Evolutionary conservation across 768 basidiomycete genomes (phyloP).

Genomic region (Hypsizygus marmoreus): DNA sequence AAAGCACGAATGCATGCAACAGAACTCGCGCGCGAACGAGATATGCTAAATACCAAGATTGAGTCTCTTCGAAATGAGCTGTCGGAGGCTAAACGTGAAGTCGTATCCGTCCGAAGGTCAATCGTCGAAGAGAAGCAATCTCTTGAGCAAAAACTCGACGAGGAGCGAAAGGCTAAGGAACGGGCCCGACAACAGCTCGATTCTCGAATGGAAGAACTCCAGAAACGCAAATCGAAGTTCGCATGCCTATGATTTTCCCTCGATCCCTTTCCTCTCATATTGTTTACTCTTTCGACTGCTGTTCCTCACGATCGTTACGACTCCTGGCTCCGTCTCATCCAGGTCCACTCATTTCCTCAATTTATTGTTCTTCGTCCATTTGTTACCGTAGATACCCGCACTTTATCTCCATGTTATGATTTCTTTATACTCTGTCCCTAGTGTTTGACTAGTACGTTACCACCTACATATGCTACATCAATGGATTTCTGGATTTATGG

Average conservation of each 20-base stretch:
- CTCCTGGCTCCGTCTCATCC: conserved; percentile 29
- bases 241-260: conserved; percentile 67
- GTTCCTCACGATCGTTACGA: conserved; percentile 28
- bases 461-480: conserved; percentile 25
- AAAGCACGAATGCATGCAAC: conserved; percentile 94
- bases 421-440: conserved; percentile 31
- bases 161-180: conserved; percentile 88
- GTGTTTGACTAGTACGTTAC: conserved; percentile 20
- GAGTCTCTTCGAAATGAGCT: conserved; percentile 73
- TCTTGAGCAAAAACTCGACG: conserved; percentile 78
- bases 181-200: conserved; percentile 86
- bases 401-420: conserved; percentile 34
- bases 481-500: conserved; percentile 16
- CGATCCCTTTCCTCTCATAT: conserved; percentile 12
- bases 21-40: conserved; percentile 85
- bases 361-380: conserved; percentile 33
- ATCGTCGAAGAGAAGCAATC: conserved; percentile 89
- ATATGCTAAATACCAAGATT: conserved; percentile 66
- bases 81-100: conserved; percentile 77
- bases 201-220: conserved; percentile 82
- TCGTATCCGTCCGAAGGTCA: conserved; percentile 72
- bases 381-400: conserved; percentile 47
- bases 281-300: conserved; percentile 18
- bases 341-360: conserved; percentile 27
- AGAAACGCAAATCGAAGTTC: conserved; percentile 89